Conservation (phyloP, 768 basidiomycete genomes). For the Lactarius hengduanensis region DNA sequence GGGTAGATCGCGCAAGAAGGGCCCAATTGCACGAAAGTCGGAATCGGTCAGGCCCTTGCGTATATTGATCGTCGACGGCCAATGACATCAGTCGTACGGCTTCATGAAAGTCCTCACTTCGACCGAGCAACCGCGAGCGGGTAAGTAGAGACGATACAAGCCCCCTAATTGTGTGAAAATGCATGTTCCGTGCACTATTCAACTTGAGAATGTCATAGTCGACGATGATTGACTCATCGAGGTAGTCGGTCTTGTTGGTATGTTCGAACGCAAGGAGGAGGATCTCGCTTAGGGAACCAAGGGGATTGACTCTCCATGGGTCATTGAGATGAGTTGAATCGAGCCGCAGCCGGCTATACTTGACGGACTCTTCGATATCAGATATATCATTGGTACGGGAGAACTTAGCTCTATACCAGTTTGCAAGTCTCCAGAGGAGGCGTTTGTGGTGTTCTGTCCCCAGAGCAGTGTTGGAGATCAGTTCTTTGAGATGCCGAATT, state of each 20-base stretch:
- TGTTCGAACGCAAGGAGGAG: conserved; percentile 1
- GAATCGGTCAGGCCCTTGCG: neutral
- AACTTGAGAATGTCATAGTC: neutral
- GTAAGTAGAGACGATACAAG: conserved; percentile 2
- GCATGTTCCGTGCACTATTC: neutral
- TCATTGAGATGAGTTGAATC: neutral
- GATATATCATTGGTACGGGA: neutral
- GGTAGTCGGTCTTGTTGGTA: neutral
- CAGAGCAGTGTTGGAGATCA: neutral
- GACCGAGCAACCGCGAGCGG: neutral
- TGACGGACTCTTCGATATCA: conserved; percentile 4
- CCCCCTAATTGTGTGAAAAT: neutral
- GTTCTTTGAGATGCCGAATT: neutral
- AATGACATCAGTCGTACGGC: conserved; percentile 3
- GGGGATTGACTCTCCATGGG: neutral
- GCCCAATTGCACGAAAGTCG: conserved; percentile 13
- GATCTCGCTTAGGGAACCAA: conserved; percentile 5
- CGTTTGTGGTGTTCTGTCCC: neutral
- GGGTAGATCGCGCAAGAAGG: neutral
- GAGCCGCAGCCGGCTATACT: neutral
- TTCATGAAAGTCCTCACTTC: conserved; percentile 2
- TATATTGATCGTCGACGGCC: neutral
- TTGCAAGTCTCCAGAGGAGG: neutral
- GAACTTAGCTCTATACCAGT: conserved; percentile 10
- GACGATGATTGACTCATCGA: neutral